These are phyloP conservation scores for Nepenthes alata DNA, from an alignment of 179 eudicot genomes.

Conservation along the genomic window DNA sequence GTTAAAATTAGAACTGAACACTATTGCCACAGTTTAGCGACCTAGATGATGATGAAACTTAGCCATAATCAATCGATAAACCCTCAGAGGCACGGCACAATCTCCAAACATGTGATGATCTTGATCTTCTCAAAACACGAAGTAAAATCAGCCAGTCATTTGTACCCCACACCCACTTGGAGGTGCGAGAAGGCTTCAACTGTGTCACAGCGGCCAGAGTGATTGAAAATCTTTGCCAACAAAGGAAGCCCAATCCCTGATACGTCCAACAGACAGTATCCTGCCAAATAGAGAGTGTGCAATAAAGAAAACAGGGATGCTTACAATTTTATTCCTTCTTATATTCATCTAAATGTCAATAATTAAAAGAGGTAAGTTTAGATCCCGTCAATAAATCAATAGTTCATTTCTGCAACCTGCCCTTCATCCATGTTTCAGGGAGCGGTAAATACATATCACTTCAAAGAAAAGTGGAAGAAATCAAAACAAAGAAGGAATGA, in stretches of 20 bases:
- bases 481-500: too few species aligned
- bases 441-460: too few species aligned
- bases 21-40: conserved; percentile 3
- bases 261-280: conserved; percentile 17
- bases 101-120: conserved; percentile 86
- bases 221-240: conserved; percentile 43
- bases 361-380: too few species aligned
- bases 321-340: too few species aligned
- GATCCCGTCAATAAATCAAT: too few species aligned
- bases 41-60: conserved; percentile 22
- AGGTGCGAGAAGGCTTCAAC: conserved; percentile 71
- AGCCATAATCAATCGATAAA: conserved; percentile 87
- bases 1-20: not conserved
- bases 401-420: too few species aligned
- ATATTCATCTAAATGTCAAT: too few species aligned
- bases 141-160: conserved; percentile 44
- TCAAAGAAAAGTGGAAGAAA: too few species aligned
- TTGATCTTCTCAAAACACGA: conserved; percentile 62
- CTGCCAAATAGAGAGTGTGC: conserved; percentile 14
- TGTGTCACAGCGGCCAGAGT: conserved; percentile 91
- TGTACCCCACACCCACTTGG: conserved; percentile 70
- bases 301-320: too few species aligned
- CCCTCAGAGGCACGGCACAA: conserved; percentile 75
- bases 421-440: too few species aligned
- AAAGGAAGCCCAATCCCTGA: conserved; percentile 16